Conservation (phyloP, 208 protist genomes). For the Wallacemonas rigidus region DNA sequence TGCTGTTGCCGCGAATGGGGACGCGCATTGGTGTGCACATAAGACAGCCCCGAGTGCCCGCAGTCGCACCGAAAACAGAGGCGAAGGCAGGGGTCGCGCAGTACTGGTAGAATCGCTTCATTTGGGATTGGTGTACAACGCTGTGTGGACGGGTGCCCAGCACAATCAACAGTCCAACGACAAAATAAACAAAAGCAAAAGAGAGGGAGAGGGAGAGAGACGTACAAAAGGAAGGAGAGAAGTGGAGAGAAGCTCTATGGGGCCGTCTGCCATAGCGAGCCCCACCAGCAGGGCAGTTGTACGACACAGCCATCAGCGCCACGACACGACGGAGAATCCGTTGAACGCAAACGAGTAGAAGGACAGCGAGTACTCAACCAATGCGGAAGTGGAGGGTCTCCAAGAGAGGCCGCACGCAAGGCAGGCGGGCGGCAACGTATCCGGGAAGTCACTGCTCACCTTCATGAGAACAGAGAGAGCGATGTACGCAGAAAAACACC, state of each 20-base stretch:
- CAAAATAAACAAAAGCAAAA: constrained; percentile 24
- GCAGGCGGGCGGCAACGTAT: too few species aligned
- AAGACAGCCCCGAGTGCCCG: too few species aligned
- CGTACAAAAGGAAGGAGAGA: not conserved
- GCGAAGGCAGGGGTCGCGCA: too few species aligned
- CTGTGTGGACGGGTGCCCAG: too few species aligned
- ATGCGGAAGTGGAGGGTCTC: too few species aligned
- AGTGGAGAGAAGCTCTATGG: not conserved
- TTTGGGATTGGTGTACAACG: not conserved
- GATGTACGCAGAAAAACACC: constrained; percentile 21
- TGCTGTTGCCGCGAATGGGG: not conserved
- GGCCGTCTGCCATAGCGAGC: too few species aligned
- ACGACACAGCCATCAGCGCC: too few species aligned
- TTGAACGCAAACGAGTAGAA: too few species aligned
- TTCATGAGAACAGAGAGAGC: not conserved
- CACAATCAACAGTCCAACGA: not conserved
- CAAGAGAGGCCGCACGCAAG: too few species aligned
- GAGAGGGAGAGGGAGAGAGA: constrained; percentile 19
- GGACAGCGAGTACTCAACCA: too few species aligned
- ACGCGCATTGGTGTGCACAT: not conserved
- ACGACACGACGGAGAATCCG: too few species aligned
- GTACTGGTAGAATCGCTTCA: not conserved
- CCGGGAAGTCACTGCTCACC: not conserved
- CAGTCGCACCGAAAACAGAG: not conserved
- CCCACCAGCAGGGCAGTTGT: too few species aligned